Evolutionary conservation across 352 stramenopile species (phyloP), one percentile per base, ranked within the genome.

Genomic region (Lagenidium sp.): DNA sequence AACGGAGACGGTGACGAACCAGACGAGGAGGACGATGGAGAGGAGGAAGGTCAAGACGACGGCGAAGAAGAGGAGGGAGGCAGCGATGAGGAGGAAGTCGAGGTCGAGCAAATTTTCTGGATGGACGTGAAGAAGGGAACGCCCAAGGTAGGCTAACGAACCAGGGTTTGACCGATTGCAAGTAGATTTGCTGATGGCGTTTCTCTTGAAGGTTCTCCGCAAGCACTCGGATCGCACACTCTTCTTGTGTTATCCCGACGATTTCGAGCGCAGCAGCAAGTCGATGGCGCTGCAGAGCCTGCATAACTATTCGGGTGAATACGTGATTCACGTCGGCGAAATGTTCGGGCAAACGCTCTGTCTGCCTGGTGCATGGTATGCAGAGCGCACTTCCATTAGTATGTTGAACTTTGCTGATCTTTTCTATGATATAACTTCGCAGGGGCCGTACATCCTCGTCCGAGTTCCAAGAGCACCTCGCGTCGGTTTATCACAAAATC

Each of bases 191-290:
- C n/a, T n/a, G n/a, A n/a, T n/a, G n/a, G n/a, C n/a, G n/a, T n/a
- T n/a, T n/a, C n/a, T n/a, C n/a, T n/a, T n/a, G n/a, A n/a, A 87
- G 75, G 69, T 71, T 30, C 65, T 92, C 20, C 69, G 59, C 37
- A 72, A 85, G 37, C 71, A 93, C 57, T 68, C 83, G 3, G 74
- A 88, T 24, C 77, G 84, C 28, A 69, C 86, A 34, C 62, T 98
- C 7, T 95, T 98, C 37, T 54, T 98, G 30, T 98, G 91, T 55
- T 98, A 97, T 62, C 87, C 89, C 2, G 91, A 98, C 52, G 89
- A 97, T 56, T 90, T 88, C 40, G 80, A 93, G 43, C 71, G 88
- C 45, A 87, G 76, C 43, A 66, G 73, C 7, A 71, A 89, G 44
- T 95, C 88, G 4, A 93, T 98, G 83, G 87, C 81, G 28, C 63